phyloP scores from a whole-genome alignment of 2,329 filamentous ascomycete genomes.

The Colletotrichum plurivorum region DNA sequence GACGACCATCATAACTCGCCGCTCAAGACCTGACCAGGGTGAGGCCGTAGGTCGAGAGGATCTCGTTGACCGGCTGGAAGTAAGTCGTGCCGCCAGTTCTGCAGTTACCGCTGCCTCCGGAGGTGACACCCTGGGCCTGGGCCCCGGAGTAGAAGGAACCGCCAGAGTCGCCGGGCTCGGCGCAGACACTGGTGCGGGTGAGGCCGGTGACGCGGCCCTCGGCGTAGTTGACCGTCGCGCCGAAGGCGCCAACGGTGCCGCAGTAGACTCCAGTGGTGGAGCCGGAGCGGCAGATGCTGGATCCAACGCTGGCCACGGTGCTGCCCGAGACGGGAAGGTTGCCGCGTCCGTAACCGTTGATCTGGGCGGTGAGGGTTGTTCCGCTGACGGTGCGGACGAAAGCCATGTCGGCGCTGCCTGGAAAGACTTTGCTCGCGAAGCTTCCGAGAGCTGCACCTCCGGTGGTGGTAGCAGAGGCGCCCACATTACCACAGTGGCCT shows the following conservation, averaged over 20 bases:
- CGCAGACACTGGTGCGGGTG: constrained; percentile 56
- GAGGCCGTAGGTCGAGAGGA: constrained; percentile 55
- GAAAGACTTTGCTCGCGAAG: constrained; percentile 55
- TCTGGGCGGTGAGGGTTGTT: constrained; percentile 50
- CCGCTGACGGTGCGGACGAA: constrained; percentile 53
- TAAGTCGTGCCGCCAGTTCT: constrained; percentile 52
- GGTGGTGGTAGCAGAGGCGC: constrained; percentile 50
- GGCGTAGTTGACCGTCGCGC: constrained; percentile 55
- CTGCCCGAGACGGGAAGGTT: constrained; percentile 53
- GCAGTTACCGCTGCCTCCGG: constrained; percentile 57
- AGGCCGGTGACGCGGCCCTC: constrained; percentile 56
- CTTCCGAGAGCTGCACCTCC: constrained; percentile 50
- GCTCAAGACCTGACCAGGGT: constrained; percentile 46
- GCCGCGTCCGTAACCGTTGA: constrained; percentile 52
- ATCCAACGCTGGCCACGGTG: constrained; percentile 51
- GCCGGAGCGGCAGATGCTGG: constrained; percentile 58
- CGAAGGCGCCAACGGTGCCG: constrained; percentile 51
- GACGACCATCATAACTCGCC: background rate
- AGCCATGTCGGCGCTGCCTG: constrained; percentile 55
- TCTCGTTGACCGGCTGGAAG: constrained; percentile 59
- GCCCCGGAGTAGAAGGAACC: constrained; percentile 56
- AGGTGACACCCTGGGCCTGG: constrained; percentile 59
- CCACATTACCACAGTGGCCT: constrained; percentile 54
- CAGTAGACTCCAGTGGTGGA: constrained; percentile 57
- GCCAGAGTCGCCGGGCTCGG: constrained; percentile 58